Percentiles rank a stretch among this genome's conserved stretches.
Evolutionary conservation across 257 asterid genomes (phyloP).

Genomic region (Solanum appendiculatum): DNA sequence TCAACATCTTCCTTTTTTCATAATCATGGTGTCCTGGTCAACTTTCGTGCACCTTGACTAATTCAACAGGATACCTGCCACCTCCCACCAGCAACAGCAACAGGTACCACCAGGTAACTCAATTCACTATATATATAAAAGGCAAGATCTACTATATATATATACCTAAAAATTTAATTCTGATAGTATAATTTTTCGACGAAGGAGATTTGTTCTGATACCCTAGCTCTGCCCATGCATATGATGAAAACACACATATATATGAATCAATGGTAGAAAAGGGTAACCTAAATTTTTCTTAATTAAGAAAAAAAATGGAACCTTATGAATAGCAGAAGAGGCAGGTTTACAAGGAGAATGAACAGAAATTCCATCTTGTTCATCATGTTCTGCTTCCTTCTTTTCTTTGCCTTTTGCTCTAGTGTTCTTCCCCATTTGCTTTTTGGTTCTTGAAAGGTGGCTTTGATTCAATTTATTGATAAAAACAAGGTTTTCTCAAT

Average conservation of each 20-base stretch:
- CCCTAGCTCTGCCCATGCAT: not conserved
- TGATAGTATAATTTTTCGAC: not conserved
- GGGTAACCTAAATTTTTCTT: not conserved
- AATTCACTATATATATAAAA: too few species aligned
- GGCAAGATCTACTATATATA: not conserved
- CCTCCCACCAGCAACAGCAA: not conserved
- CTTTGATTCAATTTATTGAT: not conserved
- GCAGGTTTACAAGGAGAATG: conserved; percentile 86
- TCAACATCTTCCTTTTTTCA: not conserved
- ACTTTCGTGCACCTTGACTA: not conserved
- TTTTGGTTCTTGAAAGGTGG: not conserved
- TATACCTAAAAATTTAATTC: not conserved
- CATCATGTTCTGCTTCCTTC: conserved; percentile 30
- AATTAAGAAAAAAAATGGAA: not conserved
- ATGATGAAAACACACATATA: not conserved
- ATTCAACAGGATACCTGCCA: not conserved
- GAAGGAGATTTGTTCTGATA: not conserved
- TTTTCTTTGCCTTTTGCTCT: conserved; percentile 18
- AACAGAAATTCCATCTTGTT: conserved; percentile 77
- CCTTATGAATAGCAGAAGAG: conserved; percentile 49
- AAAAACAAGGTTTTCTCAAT: not conserved
- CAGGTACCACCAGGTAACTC: not conserved
- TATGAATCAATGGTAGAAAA: not conserved
- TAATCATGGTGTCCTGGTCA: not conserved
- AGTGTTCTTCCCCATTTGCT: not conserved